Evolutionary conservation across 1,284 basidiomycete species (phyloP).

Genomic region (Boletus albobrunnescens): DNA sequence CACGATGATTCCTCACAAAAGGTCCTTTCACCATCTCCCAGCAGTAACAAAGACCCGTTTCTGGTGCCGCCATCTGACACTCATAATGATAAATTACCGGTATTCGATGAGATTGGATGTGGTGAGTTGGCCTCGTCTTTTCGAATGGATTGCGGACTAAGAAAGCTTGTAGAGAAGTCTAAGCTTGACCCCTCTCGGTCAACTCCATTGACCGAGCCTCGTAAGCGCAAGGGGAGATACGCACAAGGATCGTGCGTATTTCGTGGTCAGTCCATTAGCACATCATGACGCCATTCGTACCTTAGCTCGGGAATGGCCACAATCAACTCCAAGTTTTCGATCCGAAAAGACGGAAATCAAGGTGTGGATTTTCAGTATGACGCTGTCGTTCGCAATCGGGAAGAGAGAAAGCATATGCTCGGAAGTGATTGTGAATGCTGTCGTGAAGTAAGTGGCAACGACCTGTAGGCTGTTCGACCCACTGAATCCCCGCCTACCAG

Average conservation of each 20-base stretch:
- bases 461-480: neutral
- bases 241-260: conserved; percentile 25
- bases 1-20: conserved; percentile 12
- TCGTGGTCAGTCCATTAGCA: neutral
- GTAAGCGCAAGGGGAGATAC: conserved; percentile 32
- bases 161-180: conserved; percentile 9
- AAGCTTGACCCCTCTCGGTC: conserved; percentile 32
- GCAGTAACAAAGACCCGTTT: conserved; percentile 11
- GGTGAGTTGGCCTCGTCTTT: conserved; percentile 12
- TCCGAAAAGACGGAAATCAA: conserved; percentile 63
- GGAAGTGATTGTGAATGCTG: conserved; percentile 85
- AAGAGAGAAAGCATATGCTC: conserved; percentile 63
- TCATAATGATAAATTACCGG: conserved; percentile 1
- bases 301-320: conserved; percentile 36
- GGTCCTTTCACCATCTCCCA: conserved; percentile 6
- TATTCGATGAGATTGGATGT: neutral
- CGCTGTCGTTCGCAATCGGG: conserved; percentile 69
- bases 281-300: neutral
- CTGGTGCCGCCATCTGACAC: neutral
- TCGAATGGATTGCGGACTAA: neutral
- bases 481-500: conserved; percentile 37
- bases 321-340: conserved; percentile 64
- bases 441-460: conserved; percentile 56
- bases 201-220: conserved; percentile 19
- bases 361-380: conserved; percentile 69